Base-by-base conservation (phyloP, 805 yeast genomes). In the Teunomyces tritomae region DNA sequence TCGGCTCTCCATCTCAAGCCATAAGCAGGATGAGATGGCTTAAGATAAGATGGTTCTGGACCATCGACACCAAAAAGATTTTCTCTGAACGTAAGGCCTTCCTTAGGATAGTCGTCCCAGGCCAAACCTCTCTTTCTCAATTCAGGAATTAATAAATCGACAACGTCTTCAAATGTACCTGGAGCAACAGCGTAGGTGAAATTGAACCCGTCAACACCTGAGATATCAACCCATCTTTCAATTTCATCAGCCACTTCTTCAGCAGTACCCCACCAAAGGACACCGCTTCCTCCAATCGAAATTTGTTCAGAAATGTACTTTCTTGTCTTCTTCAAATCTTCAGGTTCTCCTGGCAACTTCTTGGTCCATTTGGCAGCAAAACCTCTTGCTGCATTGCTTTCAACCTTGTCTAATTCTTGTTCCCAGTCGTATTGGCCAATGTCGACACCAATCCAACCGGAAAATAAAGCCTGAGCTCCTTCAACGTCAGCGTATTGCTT, bases 151-250 rank as follows among this genome's bases (percentile, higher is more conserved):
- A 73, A 50, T 26, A 50, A 51, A 8, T 71, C 65, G 24, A 70
- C 70, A 36, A 73, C 52, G 10, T 74, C 74, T 49, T 67, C 69
- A 41, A 67, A 62, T 4, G 69, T 53, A 3, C 66, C 70, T 17
- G 73, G 75, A 16, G 61, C 53, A 8, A 68, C 58, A 1, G 75
- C 67, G 50, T 70, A 66, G 2, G 68, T 64, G 39, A 74, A 55
- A 47, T 74, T 74, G 53, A 73, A 71, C 0, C 78, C 78, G 50
- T 74, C 79, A 20, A 74, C 63, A 41, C 65, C 74, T 13, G 70
- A 61, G 17, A 62, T 58, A 9, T 65, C 65, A 5, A 67, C 70
- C 70, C 74, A 74, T 39, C 56, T 48, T 47, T 71, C 70, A 30
- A 74, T 60, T 49, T 64, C 63, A 45, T 73, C 73, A 6, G 73